Evolutionary conservation across 306 rosid genomes (phyloP).

Genomic region (Medicago arabica): DNA sequence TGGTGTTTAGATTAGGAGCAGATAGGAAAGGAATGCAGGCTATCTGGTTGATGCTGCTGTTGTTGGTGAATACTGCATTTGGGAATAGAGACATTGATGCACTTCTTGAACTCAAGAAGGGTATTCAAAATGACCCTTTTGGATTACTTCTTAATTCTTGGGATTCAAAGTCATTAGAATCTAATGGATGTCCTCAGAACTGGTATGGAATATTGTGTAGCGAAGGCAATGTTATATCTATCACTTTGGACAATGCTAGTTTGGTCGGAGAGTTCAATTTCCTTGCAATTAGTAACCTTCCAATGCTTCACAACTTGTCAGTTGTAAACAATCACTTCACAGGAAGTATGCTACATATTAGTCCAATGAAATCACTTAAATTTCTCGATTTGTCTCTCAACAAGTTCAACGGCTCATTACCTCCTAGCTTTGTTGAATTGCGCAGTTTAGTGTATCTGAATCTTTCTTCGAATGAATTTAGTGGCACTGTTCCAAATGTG

Average conservation of each 20-base stretch:
- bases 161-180: constrained; percentile 66
- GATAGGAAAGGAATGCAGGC: constrained; percentile 69
- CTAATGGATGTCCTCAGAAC: constrained; percentile 75
- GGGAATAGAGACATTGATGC: constrained; percentile 73
- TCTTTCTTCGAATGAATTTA: constrained; percentile 74
- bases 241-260: constrained; percentile 62
- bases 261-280: constrained; percentile 71
- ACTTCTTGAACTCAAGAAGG: constrained; percentile 67
- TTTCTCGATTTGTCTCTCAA: constrained; percentile 70
- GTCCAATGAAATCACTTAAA: constrained; percentile 57
- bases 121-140: constrained; percentile 65
- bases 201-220: constrained; percentile 71
- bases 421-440: constrained; percentile 48
- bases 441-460: constrained; percentile 55
- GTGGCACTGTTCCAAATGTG: constrained; percentile 56
- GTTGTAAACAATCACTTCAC: constrained; percentile 67
- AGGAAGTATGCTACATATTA: constrained; percentile 56
- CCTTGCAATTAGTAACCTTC: constrained; percentile 59
- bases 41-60: constrained; percentile 53
- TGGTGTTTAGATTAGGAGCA: constrained; percentile 46
- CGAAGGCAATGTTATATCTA: constrained; percentile 63
- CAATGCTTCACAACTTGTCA: constrained; percentile 67
- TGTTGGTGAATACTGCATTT: constrained; percentile 50
- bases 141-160: constrained; percentile 67
- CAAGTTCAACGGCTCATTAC: constrained; percentile 57